phyloP scores from a whole-genome alignment of 768 basidiomycete genomes.

The Chalciporus sphaerocephalus region DNA sequence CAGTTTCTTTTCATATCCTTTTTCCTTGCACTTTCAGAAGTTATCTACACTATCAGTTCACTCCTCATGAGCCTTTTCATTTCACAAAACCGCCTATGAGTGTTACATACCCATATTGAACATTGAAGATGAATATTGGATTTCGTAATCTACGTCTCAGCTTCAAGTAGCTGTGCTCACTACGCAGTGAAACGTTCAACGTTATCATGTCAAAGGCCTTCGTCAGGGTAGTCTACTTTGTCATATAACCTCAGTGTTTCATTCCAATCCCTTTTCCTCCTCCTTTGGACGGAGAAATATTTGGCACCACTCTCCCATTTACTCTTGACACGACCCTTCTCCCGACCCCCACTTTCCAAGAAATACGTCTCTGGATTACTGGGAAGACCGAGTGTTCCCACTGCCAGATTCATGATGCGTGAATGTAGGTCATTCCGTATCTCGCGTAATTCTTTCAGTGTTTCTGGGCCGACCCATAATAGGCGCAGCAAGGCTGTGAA shows the following conservation, averaged over 20 bases:
- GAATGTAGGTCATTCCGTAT: conserved; percentile 54
- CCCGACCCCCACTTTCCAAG: conserved; percentile 48
- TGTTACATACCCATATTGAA: no score
- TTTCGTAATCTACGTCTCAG: no score
- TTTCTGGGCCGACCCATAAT: conserved; percentile 54
- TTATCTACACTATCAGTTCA: no score
- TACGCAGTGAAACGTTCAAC: no score
- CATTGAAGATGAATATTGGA: no score
- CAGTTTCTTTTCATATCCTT: background rate
- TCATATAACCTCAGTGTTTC: conserved; percentile 80
- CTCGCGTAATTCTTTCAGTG: conserved; percentile 50
- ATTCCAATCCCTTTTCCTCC: conserved; percentile 87
- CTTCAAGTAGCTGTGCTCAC: no score
- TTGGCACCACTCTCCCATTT: conserved; percentile 65
- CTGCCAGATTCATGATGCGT: conserved; percentile 65
- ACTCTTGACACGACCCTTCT: conserved; percentile 66
- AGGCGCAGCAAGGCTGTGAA: conserved; percentile 58
- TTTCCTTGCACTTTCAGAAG: no score
- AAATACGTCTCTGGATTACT: conserved; percentile 68
- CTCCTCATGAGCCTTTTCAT: no score
- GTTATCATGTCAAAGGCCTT: conserved; percentile 26
- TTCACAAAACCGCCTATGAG: no score
- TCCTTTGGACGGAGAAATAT: conserved; percentile 75
- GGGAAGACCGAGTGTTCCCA: conserved; percentile 56
- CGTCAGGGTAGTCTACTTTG: conserved; percentile 74